Evolutionary conservation across 1,284 basidiomycete genomes (phyloP).

Genomic region (Gomphus bonarii): DNA sequence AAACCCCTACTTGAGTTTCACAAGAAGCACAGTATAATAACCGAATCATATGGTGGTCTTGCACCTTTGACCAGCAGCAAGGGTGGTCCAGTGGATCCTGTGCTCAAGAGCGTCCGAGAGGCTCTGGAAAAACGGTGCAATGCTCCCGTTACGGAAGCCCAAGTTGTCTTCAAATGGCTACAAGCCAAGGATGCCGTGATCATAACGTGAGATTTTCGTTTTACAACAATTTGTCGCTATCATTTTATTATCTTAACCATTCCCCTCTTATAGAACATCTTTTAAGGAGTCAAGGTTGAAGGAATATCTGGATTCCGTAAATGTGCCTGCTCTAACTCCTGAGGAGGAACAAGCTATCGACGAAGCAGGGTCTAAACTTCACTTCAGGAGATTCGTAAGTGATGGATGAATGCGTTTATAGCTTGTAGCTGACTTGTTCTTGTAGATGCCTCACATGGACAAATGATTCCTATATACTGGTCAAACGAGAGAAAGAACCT

Average conservation of each 20-base stretch:
- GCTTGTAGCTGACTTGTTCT: background rate
- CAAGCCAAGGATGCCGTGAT: constrained; percentile 44
- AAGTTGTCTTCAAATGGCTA: constrained; percentile 54
- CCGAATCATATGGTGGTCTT: constrained; percentile 59
- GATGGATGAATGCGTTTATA: background rate
- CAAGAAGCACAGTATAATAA: constrained; percentile 51
- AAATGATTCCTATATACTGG: background rate
- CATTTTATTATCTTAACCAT: background rate
- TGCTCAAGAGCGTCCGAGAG: constrained; percentile 39
- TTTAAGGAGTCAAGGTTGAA: constrained; percentile 55
- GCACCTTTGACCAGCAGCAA: constrained; percentile 44
- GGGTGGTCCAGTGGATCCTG: constrained; percentile 44
- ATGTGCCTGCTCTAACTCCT: constrained; percentile 44
- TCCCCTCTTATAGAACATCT: constrained; percentile 41
- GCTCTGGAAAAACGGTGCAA: constrained; percentile 27
- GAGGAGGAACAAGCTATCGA: constrained; percentile 59
- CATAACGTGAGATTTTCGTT: constrained; percentile 45
- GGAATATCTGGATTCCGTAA: constrained; percentile 50
- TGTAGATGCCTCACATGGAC: constrained; percentile 5
- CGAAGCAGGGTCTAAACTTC: constrained; percentile 45
- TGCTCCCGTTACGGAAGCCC: constrained; percentile 34
- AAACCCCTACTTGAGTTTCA: constrained; percentile 45
- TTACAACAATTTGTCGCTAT: background rate
- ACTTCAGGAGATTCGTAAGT: constrained; percentile 30
- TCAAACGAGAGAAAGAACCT: no score